These are phyloP conservation scores for Phytophthora aleatoria DNA, from an alignment of 352 stramenopile genomes.

Conservation along the genomic window DNA sequence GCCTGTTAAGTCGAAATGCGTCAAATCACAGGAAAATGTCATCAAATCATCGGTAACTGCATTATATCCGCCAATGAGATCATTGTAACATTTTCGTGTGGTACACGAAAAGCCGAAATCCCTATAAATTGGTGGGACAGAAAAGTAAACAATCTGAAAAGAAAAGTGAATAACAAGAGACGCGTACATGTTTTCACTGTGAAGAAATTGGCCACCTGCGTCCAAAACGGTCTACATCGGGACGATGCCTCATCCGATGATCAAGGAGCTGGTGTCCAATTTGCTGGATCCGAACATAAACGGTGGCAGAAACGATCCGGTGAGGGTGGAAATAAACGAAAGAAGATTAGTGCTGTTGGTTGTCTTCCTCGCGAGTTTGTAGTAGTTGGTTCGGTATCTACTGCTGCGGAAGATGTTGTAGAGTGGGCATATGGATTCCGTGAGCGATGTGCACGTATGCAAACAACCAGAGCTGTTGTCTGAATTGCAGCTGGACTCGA, in stretches of 20 bases:
- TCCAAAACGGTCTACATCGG: not conserved
- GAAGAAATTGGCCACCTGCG: constrained; percentile 16
- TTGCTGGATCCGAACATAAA: constrained; percentile 9
- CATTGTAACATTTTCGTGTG: too few species aligned
- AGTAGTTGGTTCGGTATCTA: constrained; percentile 8
- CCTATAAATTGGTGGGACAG: too few species aligned
- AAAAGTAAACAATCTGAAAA: not conserved
- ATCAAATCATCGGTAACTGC: too few species aligned
- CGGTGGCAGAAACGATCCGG: constrained; percentile 13
- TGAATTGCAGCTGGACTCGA: not conserved
- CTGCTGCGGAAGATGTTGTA: constrained; percentile 2
- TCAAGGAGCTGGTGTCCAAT: not conserved
- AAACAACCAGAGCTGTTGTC: constrained; percentile 1
- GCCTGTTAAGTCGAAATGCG: too few species aligned
- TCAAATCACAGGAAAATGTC: too few species aligned
- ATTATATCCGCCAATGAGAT: too few species aligned
- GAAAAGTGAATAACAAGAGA: not conserved
- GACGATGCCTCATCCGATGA: constrained; percentile 9
- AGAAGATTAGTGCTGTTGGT: constrained; percentile 5
- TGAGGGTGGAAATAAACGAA: not conserved
- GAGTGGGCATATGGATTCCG: constrained; percentile 18
- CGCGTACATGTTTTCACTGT: constrained; percentile 4
- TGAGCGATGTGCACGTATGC: constrained; percentile 14
- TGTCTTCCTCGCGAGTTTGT: constrained; percentile 2
- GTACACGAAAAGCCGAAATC: too few species aligned